A percentile compares a stretch with the other conserved stretches of the same genome.
These are phyloP conservation scores for Prunus yedoensis DNA, from an alignment of 331 rosid genomes.

Conservation along the genomic window DNA sequence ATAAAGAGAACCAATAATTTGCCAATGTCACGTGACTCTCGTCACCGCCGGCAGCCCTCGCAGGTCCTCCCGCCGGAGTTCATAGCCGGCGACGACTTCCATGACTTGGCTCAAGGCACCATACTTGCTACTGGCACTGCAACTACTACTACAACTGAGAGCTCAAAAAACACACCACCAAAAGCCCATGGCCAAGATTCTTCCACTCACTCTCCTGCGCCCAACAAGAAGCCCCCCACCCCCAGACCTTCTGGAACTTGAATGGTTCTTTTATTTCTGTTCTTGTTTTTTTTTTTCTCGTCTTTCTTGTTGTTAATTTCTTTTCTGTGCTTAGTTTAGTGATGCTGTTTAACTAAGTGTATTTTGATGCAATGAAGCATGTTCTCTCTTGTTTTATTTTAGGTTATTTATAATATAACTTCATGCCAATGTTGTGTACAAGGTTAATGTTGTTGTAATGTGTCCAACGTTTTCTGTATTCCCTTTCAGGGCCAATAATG, in stretches of 20 bases:
- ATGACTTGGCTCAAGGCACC: constrained; percentile 22
- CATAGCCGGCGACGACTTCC: constrained; percentile 32
- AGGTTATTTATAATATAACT: no score
- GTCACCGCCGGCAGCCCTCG: constrained; percentile 66
- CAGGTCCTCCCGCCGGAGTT: constrained; percentile 53
- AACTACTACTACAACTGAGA: neutral
- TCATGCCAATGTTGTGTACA: no score
- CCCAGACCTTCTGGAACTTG: constrained; percentile 22
- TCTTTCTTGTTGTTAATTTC: neutral
- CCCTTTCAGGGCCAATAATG: no score
- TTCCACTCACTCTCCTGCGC: constrained; percentile 22
- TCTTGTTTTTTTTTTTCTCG: neutral
- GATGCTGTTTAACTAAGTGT: no score
- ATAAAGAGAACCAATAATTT: neutral
- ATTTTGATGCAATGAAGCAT: no score
- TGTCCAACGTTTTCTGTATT: no score
- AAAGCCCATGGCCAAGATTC: neutral
- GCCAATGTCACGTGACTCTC: constrained; percentile 37
- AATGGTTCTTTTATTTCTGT: neutral
- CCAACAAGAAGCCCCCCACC: constrained; percentile 26
- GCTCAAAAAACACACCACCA: neutral
- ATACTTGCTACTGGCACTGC: neutral
- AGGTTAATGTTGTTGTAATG: no score
- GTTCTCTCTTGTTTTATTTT: no score
- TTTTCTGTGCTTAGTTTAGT: neutral